A percentile compares a stretch with the other conserved stretches of the same genome.
Conservation (phyloP, 1,284 basidiomycete species). For the Golubevia pallescens region DNA sequence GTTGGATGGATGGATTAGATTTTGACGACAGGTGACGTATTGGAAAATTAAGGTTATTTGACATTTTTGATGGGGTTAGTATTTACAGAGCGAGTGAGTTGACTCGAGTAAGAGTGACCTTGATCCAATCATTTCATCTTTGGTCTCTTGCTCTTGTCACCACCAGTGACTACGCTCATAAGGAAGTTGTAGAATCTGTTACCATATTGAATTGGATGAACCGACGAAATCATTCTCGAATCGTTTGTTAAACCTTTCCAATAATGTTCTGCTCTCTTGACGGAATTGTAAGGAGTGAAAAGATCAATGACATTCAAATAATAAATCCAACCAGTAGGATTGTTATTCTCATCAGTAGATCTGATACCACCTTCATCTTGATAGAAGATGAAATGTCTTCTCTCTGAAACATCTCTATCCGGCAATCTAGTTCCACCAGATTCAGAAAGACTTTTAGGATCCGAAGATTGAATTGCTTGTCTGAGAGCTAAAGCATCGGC, state of each 20-base stretch:
- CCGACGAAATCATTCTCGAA: slow-evolving; percentile 46
- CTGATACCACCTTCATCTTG: slow-evolving; percentile 63
- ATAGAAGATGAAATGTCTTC: slow-evolving; percentile 57
- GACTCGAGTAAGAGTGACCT: too few species aligned
- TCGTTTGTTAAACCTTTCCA: slow-evolving; percentile 51
- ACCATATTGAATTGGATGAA: slow-evolving; percentile 52
- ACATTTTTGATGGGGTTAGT: too few species aligned
- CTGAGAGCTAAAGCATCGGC: slow-evolving; percentile 42
- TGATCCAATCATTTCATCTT: slow-evolving; percentile 30
- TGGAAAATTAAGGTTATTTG: too few species aligned
- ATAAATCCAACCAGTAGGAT: slow-evolving; percentile 50
- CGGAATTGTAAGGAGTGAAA: slow-evolving; percentile 55
- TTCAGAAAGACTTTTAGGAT: slow-evolving; percentile 46
- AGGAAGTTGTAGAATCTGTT: slow-evolving; percentile 52
- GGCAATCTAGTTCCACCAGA: slow-evolving; percentile 47
- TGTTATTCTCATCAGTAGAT: slow-evolving; percentile 53
- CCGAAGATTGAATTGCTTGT: slow-evolving; percentile 41
- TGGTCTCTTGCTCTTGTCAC: slow-evolving; percentile 31
- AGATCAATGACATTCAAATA: slow-evolving; percentile 62
- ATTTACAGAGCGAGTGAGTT: too few species aligned
- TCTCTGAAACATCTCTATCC: slow-evolving; percentile 45
- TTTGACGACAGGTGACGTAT: too few species aligned
- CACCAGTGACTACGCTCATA: slow-evolving; percentile 26
- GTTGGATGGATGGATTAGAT: too few species aligned
- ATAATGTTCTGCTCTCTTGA: slow-evolving; percentile 55